Base-by-base conservation (phyloP, 441 rosid genomes). In the Mallotus repandus region DNA sequence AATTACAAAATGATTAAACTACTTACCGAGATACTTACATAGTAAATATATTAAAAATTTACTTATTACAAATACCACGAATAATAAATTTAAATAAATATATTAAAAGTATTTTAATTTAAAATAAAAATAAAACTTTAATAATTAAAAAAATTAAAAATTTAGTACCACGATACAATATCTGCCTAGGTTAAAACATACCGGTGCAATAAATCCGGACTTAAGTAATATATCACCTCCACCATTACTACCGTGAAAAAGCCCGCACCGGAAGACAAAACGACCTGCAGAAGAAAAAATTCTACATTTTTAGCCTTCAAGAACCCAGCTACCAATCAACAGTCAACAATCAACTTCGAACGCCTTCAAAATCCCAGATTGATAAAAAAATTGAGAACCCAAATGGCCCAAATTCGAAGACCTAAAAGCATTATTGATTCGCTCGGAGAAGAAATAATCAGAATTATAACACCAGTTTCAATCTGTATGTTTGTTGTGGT, bases 401-500 rank as follows among this genome's bases (percentile, higher is more conserved):
- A 69, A 89, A 64, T 93, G 97, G 91, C 93, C 72, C 89, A 68
- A 81, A 84, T 41, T 71, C 88, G 79, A 70, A 83, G 88, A 86
- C 87, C 94, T 80, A 74, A 73, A 59, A 84, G 84, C 74, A 59
- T 91, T 19, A 76, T 88, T 2, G 91, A 89, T 60, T 79, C 90
- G 10, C 21, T 92, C 48, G 99, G 99, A 2, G 97, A 91, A 86
- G 97, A 94, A 77, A 88, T 92, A 78, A 77, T 94, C 85, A 80
- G 88, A 84, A 94, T 94, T 79, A 52, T 94, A 55, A 82, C 86
- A 13, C 97, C 97, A 4, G 98, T 92, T 75, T 92, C 98, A 71
- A 88, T 89, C 66, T 94, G 97, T 78, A 94, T 91, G 99, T 74
- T 94, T 66, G 55, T 87, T 69, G 99, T 90, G 79, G 97, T 90